phyloP scores from a whole-genome alignment of 345 rosid species.

The Durio zibethinus region DNA sequence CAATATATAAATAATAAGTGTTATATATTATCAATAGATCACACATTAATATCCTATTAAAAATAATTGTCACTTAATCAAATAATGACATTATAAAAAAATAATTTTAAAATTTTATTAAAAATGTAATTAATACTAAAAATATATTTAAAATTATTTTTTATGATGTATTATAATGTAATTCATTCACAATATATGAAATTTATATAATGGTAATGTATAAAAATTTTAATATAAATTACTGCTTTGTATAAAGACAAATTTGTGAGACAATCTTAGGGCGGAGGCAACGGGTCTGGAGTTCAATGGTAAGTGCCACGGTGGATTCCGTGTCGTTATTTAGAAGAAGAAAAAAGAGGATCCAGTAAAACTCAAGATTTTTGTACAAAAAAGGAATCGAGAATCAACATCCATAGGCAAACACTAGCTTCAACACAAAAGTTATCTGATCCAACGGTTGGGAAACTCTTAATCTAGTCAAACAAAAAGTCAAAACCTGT shows the following conservation, averaged over 20 bases:
- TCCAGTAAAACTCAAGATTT: conserved; percentile 12
- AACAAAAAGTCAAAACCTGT: conserved; percentile 20
- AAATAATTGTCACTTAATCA: no score
- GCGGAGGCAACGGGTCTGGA: neutral
- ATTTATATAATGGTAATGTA: no score
- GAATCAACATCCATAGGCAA: conserved; percentile 8
- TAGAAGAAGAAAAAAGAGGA: neutral
- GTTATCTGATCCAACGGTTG: conserved; percentile 22
- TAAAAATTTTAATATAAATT: no score
- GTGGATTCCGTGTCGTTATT: neutral
- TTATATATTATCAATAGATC: no score
- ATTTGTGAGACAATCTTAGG: neutral
- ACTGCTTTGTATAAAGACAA: neutral
- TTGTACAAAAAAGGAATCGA: neutral
- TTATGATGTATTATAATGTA: no score
- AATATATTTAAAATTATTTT: no score
- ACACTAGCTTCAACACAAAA: neutral
- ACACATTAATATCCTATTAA: no score
- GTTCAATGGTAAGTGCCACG: neutral
- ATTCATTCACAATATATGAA: no score
- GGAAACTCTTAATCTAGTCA: conserved; percentile 16
- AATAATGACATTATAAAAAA: no score
- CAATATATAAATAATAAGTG: no score
- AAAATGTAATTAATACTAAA: no score
- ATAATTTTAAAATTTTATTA: no score